Base-by-base conservation (phyloP, 2,329 filamentous ascomycete species). In the Blastomyces gilchristii region DNA sequence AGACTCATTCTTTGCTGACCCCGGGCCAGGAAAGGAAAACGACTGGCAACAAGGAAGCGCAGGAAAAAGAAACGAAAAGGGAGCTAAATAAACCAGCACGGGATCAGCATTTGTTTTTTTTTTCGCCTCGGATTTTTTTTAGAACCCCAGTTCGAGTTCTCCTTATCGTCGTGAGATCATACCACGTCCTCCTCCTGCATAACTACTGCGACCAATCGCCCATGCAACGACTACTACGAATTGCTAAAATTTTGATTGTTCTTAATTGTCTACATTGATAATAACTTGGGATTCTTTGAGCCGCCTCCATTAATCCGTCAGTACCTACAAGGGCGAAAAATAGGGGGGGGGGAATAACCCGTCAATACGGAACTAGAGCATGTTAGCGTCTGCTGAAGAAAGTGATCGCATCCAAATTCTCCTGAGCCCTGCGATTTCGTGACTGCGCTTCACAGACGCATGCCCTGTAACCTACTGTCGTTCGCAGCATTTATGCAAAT, bases 401-500 rank as follows among this genome's bases (percentile, higher is more conserved):
- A 39, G n/a, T 41, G n/a, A 41, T 57, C 54, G 54, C 54, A 57
- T 57, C 34, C 37, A 16, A 22, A 57, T 28, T 57, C 54, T 41
- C 54, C 37, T 22, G 37, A 57, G 5, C n/a, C n/a, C 25, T 37
- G 31, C 14, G 31, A 37, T 7, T 56, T 56, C 52, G 31, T 37
- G 52, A 37, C 52, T 12, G 34, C 54, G 54, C 14, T 57, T 25
- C n/a, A 41, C 54, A 25, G 34, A 22, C 54, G 22, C 37, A 25
- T 9, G 54, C 37, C 41, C 37, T 41, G n/a, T 57, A 41, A 57
- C 34, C 37, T 28, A 18, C 37, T 43, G 37, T 57, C 16, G 54
- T 57, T 39, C 34, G 28, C 57, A 52, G 28, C 57, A 49, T 59
- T 59, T 43, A 59, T 59, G 57, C 57, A 49, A 41, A 31, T 59